Percentiles rank a stretch among this genome's conserved stretches.
phyloP scores from a whole-genome alignment of 768 basidiomycete genomes.

The Mycena sanguinolenta region DNA sequence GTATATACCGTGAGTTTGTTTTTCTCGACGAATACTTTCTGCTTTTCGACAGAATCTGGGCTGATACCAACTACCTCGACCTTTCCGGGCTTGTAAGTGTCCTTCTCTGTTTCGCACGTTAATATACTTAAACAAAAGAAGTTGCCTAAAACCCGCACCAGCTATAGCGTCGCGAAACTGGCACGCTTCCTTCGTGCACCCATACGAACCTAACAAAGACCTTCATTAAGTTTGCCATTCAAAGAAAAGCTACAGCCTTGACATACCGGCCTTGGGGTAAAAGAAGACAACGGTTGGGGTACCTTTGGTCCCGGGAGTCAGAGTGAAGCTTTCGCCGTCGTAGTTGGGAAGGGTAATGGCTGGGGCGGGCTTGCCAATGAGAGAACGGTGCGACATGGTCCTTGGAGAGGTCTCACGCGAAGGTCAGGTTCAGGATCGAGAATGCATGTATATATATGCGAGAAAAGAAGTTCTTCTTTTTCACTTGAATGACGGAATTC shows the following conservation, averaged over 20 bases:
- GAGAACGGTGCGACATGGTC: constrained; percentile 60
- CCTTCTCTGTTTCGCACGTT: constrained; percentile 59
- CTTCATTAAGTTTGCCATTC: neutral
- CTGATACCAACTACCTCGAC: constrained; percentile 82
- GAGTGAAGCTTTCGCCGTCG: constrained; percentile 70
- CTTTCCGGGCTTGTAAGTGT: constrained; percentile 73
- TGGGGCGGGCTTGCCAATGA: constrained; percentile 78
- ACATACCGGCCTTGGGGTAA: constrained; percentile 76
- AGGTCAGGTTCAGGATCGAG: neutral
- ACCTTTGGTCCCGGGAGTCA: constrained; percentile 69
- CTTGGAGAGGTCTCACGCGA: neutral
- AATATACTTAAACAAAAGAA: neutral
- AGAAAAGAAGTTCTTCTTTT: constrained; percentile 10
- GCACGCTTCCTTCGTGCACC: constrained; percentile 88
- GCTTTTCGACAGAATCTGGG: constrained; percentile 77
- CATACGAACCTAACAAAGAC: constrained; percentile 66
- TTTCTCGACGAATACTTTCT: constrained; percentile 82
- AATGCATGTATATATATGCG: neutral
- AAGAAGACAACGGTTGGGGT: constrained; percentile 83
- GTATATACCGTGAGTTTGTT: constrained; percentile 71
- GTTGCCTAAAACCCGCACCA: constrained; percentile 53
- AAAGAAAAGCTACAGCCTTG: neutral
- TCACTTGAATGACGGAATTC: neutral
- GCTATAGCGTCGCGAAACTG: constrained; percentile 84
- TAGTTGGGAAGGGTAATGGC: constrained; percentile 73